Percentiles rank a stretch among this genome's conserved stretches.
Evolutionary conservation across 2,329 filamentous ascomycete genomes (phyloP).

Genomic region (Fusarium caatingaense): DNA sequence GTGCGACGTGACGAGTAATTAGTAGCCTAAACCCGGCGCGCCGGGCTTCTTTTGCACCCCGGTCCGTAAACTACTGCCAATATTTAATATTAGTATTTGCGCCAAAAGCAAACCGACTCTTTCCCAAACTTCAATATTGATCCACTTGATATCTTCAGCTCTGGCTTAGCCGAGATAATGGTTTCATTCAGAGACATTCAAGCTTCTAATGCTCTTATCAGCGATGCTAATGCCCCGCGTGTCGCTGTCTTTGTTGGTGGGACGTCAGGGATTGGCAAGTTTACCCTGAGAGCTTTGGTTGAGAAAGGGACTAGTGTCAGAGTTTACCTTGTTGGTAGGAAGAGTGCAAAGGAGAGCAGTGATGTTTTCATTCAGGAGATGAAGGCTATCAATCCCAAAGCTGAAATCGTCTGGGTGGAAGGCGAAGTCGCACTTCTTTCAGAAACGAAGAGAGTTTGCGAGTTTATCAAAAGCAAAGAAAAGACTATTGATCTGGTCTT

Average conservation of each 20-base stretch:
- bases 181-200: slow-evolving; percentile 52
- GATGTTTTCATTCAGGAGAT: slow-evolving; percentile 53
- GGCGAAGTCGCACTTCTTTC: slow-evolving; percentile 59
- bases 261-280: slow-evolving; percentile 59
- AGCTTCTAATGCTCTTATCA: slow-evolving; percentile 55
- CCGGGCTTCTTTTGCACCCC: neutral
- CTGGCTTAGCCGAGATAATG: slow-evolving; percentile 28
- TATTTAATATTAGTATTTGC: neutral
- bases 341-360: slow-evolving; percentile 48
- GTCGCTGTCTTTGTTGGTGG: slow-evolving; percentile 59
- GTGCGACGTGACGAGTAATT: neutral
- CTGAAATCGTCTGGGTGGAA: slow-evolving; percentile 56
- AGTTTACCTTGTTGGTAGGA: slow-evolving; percentile 59
- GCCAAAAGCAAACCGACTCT: neutral
- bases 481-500: slow-evolving; percentile 57
- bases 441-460: slow-evolving; percentile 55
- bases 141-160: neutral
- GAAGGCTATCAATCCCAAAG: slow-evolving; percentile 51
- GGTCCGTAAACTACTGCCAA: neutral
- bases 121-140: neutral
- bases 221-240: slow-evolving; percentile 50
- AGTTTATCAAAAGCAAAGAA: slow-evolving; percentile 54
- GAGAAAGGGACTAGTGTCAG: slow-evolving; percentile 49
- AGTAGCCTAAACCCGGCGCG: neutral
- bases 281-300: slow-evolving; percentile 54